A percentile compares a stretch with the other conserved stretches of the same genome.
These are phyloP conservation scores for Chenopodium album DNA, from an alignment of 148 eudicot genomes.

Conservation along the genomic window DNA sequence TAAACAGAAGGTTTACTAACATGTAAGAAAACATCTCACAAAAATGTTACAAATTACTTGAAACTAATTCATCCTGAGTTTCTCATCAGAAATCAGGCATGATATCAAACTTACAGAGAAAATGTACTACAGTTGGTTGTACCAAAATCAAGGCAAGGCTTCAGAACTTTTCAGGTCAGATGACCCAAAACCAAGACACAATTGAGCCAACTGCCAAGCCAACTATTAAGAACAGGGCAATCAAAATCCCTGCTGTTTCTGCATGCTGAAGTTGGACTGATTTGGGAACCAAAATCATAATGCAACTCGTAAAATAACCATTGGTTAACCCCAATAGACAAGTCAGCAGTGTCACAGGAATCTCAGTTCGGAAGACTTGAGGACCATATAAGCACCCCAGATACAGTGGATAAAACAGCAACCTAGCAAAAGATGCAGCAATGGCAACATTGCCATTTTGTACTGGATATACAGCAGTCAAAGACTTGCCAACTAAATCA, in stretches of 20 bases:
- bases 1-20: too few relatives aligned
- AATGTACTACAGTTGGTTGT: background rate
- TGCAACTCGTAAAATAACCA: constrained; percentile 76
- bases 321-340: constrained; percentile 86
- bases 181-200: constrained; percentile 91
- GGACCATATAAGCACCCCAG: constrained; percentile 85
- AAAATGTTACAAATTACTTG: too few relatives aligned
- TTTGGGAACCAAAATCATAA: constrained; percentile 77
- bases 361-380: constrained; percentile 59
- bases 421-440: constrained; percentile 57
- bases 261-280: constrained; percentile 61
- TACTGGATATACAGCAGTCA: constrained; percentile 55
- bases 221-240: constrained; percentile 61
- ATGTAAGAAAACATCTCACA: too few relatives aligned
- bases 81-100: background rate
- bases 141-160: background rate
- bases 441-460: constrained; percentile 71
- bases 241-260: constrained; percentile 70
- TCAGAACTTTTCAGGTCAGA: constrained; percentile 33
- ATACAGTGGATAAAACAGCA: constrained; percentile 72
- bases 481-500: constrained; percentile 77
- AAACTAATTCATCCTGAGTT: too few relatives aligned
- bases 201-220: constrained; percentile 85
- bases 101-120: background rate
- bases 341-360: constrained; percentile 69